phyloP scores from a whole-genome alignment of 2,329 filamentous ascomycete genomes.

The Fusarium nelsonii region DNA sequence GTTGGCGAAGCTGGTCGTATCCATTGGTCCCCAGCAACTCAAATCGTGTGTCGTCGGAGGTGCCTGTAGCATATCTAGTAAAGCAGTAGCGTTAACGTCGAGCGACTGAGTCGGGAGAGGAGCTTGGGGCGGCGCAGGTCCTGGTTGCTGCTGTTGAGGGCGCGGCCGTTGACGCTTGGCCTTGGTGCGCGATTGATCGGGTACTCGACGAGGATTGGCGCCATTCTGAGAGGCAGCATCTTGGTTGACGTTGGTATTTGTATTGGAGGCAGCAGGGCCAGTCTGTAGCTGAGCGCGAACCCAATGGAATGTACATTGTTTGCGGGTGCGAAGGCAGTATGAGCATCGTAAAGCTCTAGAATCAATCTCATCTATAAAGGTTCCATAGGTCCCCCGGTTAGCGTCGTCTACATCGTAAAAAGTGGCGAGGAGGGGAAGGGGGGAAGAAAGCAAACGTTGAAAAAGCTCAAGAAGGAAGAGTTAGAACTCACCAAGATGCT shows the following conservation, averaged over 20 bases:
- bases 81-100: conserved; percentile 46
- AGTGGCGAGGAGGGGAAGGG: conserved; percentile 30
- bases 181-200: conserved; percentile 46
- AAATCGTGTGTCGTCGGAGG: conserved; percentile 47
- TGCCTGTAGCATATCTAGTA: conserved; percentile 48
- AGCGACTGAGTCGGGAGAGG: conserved; percentile 43
- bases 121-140: conserved; percentile 41
- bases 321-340: conserved; percentile 47
- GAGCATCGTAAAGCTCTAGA: conserved; percentile 48
- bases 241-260: conserved; percentile 24
- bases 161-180: conserved; percentile 47
- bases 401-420: conserved; percentile 35
- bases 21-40: conserved; percentile 47
- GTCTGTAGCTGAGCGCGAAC: conserved; percentile 48
- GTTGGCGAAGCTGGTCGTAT: conserved; percentile 43
- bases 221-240: conserved; percentile 38
- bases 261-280: conserved; percentile 33
- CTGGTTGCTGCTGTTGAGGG: conserved; percentile 41
- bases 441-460: not conserved
- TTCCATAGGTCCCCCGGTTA: conserved; percentile 43
- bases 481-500: conserved; percentile 45
- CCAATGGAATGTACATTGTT: conserved; percentile 49
- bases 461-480: not conserved
- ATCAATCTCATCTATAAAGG: conserved; percentile 46
- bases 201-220: conserved; percentile 39